These are phyloP conservation scores for Boeremia exigua DNA, from an alignment of 2,329 filamentous ascomycete genomes.

Conservation along the genomic window DNA sequence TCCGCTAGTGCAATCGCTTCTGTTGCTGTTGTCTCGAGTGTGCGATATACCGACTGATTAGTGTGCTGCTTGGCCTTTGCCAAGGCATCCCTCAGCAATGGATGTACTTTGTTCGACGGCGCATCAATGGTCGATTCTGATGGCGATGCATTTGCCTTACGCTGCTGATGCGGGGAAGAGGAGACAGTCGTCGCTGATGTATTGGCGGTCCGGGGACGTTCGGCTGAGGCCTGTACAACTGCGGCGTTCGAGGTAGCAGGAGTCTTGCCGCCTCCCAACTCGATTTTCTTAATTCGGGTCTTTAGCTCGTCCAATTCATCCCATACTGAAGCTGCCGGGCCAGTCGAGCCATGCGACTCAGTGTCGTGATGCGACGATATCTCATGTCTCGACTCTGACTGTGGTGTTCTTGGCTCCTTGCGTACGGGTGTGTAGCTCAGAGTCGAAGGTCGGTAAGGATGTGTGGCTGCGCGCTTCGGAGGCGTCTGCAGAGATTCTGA, in stretches of 20 bases:
- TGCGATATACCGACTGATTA: slow-evolving; percentile 73
- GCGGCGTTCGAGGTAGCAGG: slow-evolving; percentile 82
- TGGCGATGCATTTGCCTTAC: slow-evolving; percentile 56
- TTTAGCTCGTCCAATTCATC: slow-evolving; percentile 96
- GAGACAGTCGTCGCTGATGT: slow-evolving; percentile 92
- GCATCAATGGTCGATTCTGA: slow-evolving; percentile 53
- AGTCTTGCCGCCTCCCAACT: slow-evolving; percentile 80
- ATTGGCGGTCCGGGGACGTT: slow-evolving; percentile 87
- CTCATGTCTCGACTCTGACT: slow-evolving; percentile 36
- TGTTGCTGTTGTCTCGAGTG: slow-evolving; percentile 78
- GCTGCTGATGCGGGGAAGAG: slow-evolving; percentile 79
- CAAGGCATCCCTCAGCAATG: slow-evolving; percentile 80
- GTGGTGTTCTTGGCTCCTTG: slow-evolving; percentile 34
- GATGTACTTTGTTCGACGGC: slow-evolving; percentile 67
- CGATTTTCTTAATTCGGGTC: slow-evolving; percentile 86
- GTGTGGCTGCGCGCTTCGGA: slow-evolving; percentile 35
- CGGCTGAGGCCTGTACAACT: slow-evolving; percentile 67
- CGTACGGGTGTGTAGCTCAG: slow-evolving; percentile 44
- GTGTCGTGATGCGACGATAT: slow-evolving; percentile 55
- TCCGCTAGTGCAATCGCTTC: slow-evolving; percentile 82
- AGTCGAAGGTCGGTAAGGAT: slow-evolving; percentile 44
- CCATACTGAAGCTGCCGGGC: slow-evolving; percentile 92
- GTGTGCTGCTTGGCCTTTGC: slow-evolving; percentile 76
- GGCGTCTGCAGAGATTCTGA: slow-evolving; percentile 43
- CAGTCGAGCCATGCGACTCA: slow-evolving; percentile 86